phyloP scores from a whole-genome alignment of 805 yeast genomes.

The Cyberlindnera saturnus region DNA sequence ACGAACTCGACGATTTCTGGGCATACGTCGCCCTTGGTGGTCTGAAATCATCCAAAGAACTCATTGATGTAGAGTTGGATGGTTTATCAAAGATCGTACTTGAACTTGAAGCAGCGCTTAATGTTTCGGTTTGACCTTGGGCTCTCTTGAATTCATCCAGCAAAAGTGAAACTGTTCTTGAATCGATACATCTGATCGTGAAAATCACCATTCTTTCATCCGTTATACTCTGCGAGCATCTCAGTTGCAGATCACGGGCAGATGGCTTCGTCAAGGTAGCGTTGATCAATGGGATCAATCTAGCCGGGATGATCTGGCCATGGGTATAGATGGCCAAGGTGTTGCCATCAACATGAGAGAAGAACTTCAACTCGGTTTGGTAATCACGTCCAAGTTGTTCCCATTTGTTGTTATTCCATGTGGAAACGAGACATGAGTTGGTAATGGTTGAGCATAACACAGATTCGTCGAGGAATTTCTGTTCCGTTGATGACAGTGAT shows the following conservation, averaged over 20 bases:
- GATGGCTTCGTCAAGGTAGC: conserved; percentile 10
- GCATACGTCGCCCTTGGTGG: conserved; percentile 10
- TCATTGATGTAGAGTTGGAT: conserved; percentile 20
- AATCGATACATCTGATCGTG: conserved; percentile 18
- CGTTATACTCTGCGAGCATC: conserved; percentile 4
- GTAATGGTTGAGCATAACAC: conserved; percentile 7
- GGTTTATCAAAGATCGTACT: conserved; percentile 17
- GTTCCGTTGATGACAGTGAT: conserved; percentile 3
- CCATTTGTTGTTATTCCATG: conserved; percentile 21
- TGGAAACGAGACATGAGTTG: conserved; percentile 14
- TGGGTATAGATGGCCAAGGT: conserved; percentile 12
- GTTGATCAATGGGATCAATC: conserved; percentile 15
- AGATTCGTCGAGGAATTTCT: conserved; percentile 4
- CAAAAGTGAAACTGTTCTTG: conserved; percentile 8
- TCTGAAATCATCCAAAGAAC: conserved; percentile 3
- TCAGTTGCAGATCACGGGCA: conserved; percentile 13
- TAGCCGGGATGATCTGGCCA: conserved; percentile 2
- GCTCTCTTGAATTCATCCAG: conserved; percentile 10
- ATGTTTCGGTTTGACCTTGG: conserved; percentile 4
- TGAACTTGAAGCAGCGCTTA: conserved; percentile 6
- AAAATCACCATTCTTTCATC: conserved; percentile 4
- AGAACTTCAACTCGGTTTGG: conserved; percentile 14
- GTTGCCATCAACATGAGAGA: conserved; percentile 3
- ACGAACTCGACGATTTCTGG: background rate
- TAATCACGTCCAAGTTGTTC: conserved; percentile 13